Conservation (phyloP, 2,329 filamentous ascomycete genomes). For the Fusarium sp. region DNA sequence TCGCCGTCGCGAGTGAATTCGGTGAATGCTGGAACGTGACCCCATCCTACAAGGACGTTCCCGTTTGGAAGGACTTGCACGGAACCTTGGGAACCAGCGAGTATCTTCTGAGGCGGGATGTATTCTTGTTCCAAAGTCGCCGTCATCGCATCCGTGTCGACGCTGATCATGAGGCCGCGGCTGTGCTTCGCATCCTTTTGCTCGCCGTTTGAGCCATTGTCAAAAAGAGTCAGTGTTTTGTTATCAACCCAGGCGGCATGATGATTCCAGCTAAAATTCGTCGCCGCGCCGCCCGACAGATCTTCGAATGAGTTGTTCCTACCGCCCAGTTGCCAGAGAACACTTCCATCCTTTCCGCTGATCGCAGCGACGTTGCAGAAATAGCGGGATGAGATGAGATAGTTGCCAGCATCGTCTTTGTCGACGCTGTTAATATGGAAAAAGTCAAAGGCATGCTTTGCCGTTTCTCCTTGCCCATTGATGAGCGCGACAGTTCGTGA, state of each 20-base stretch:
- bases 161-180: conserved; percentile 46
- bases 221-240: conserved; percentile 62
- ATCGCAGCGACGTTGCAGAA: conserved; percentile 64
- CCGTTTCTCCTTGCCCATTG: conserved; percentile 45
- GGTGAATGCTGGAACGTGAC: conserved; percentile 64
- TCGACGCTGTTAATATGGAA: conserved; percentile 72
- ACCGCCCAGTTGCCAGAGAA: conserved; percentile 70
- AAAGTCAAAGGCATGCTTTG: conserved; percentile 63
- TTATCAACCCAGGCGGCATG: conserved; percentile 68
- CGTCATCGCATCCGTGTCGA: conserved; percentile 42
- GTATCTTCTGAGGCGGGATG: conserved; percentile 63
- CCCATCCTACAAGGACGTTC: conserved; percentile 72
- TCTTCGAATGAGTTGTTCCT: conserved; percentile 58
- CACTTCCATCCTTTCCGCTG: conserved; percentile 61
- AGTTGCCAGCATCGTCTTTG: conserved; percentile 66
- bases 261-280: conserved; percentile 66
- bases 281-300: conserved; percentile 52
- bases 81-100: conserved; percentile 56
- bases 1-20: conserved; percentile 65
- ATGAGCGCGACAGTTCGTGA: conserved; percentile 29
- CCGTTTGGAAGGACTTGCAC: conserved; percentile 69
- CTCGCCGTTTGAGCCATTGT: conserved; percentile 48
- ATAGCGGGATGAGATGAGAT: conserved; percentile 68
- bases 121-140: conserved; percentile 59
- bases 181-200: conserved; percentile 33